Evolutionary conservation across 192 early-diverging fungal genomes (phyloP), one percentile per base, ranked within the genome.

Genomic region (Gaertneriomyces semiglobifer): DNA sequence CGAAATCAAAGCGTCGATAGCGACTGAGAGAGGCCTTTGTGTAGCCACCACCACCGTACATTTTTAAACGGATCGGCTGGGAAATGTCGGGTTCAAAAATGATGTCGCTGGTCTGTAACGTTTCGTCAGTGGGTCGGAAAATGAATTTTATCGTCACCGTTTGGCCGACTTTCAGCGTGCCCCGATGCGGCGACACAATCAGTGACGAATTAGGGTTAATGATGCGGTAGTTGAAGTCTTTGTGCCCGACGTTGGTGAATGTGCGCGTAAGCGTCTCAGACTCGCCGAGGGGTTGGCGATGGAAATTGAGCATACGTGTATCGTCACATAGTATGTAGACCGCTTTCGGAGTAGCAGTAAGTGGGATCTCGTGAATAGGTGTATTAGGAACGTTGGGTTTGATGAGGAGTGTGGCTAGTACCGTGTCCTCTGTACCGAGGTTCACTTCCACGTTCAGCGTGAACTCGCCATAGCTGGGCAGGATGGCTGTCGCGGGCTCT

Each of bases 201-300:
- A 87, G 63, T 20, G 70, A 62, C 5, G 51, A 19, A 68, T 86
- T 87, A 2, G 73, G 59, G 47, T 85, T 82, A 16, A 67, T 62
- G 33, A 87, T 63, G 19, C 62, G 47, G 61, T 63, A 87, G 52
- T 70, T 76, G 19, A 85, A 70, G 19, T 80, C 80, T 50, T 82
- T 82, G 65, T 86, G 80, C 4, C 85, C 83, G 18, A 86, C 70
- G 54, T 87, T 87, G 7, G 84, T 86, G 59, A 87, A 87, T 4
- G 62, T 77, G 9, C 85, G 69, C 48, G 65, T 63, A 5, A 87
- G 64, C 9, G 63, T 63, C 60, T 87, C 85, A 6, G 78, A 65
- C 59, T 87, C 80, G 12, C 81, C 81, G 7, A 86, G 53, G 1
- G 84, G 85, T 61, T 87, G 85, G 9, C 84, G 70, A 55, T 76